Evolutionary conservation across 352 stramenopile species (phyloP).

Genomic region (Phytophthora cactorum): DNA sequence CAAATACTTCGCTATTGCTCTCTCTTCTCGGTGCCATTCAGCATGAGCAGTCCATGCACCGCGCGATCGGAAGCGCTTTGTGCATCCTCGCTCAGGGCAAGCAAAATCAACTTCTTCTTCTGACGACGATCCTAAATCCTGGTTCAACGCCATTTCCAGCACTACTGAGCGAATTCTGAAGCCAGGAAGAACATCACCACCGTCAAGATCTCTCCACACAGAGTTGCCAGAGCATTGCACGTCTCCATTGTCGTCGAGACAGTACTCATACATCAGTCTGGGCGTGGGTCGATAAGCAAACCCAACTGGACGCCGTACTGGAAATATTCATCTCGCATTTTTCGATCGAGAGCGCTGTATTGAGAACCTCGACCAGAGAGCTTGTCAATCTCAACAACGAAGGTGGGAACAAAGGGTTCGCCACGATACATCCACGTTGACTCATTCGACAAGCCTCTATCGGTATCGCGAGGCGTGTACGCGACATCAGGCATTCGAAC

Average conservation of each 20-base stretch:
- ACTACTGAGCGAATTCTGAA: constrained; percentile 10
- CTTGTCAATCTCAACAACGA: constrained; percentile 13
- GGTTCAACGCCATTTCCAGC: constrained; percentile 18
- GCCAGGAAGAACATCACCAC: constrained; percentile 28
- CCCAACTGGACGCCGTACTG: constrained; percentile 14
- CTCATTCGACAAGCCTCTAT: neutral
- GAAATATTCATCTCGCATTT: constrained; percentile 21
- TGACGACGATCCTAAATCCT: constrained; percentile 18
- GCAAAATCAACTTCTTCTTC: constrained; percentile 30
- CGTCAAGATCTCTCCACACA: constrained; percentile 9
- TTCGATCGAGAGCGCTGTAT: constrained; percentile 11
- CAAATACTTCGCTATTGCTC: neutral
- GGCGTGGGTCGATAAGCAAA: constrained; percentile 16
- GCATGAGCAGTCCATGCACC: constrained; percentile 10
- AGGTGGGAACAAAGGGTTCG: constrained; percentile 23
- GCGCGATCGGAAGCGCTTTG: constrained; percentile 13
- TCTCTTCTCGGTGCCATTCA: constrained; percentile 17
- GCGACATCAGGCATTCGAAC: constrained; percentile 14
- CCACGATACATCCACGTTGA: constrained; percentile 27
- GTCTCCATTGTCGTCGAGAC: constrained; percentile 18
- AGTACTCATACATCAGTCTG: constrained; percentile 29
- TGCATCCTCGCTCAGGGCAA: constrained; percentile 11
- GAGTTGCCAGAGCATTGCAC: constrained; percentile 10
- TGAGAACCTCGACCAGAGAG: constrained; percentile 6
- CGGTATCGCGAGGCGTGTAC: neutral